These are phyloP conservation scores for Polysphondylium violaceum DNA, from an alignment of 78 protist species.

Conservation along the genomic window DNA sequence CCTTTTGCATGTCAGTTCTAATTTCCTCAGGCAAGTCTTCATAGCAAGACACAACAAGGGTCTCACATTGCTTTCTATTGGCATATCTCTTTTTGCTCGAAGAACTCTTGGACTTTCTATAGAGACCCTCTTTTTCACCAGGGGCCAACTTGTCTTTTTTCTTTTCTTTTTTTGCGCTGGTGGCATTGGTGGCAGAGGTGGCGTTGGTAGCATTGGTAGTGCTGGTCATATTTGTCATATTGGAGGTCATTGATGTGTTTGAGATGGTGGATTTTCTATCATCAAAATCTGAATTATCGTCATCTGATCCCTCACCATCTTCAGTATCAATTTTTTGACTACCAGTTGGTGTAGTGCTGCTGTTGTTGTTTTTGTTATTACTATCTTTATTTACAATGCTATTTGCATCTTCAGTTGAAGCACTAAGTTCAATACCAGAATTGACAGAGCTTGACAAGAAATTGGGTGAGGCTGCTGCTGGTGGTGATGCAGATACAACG, in stretches of 20 bases:
- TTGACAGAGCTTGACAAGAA: not conserved
- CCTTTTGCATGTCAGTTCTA: constrained; percentile 22
- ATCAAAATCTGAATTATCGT: no score
- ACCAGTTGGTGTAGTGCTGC: not conserved
- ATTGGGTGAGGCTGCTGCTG: not conserved
- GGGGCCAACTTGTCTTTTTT: not conserved
- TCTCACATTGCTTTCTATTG: constrained; percentile 52
- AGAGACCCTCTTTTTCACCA: constrained; percentile 20
- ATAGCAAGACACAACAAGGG: not conserved
- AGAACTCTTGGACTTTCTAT: constrained; percentile 9
- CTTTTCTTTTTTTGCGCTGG: constrained; percentile 28
- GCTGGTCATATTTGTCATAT: not conserved
- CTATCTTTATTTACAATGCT: not conserved
- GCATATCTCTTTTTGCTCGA: constrained; percentile 54
- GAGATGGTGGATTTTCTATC: not conserved
- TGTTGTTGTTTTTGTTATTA: not conserved
- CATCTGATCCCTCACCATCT: no score
- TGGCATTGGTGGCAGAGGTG: not conserved
- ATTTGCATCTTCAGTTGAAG: not conserved
- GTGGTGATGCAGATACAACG: no score
- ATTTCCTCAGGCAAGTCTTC: constrained; percentile 47
- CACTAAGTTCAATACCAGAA: no score
- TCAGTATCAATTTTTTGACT: no score
- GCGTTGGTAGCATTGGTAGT: not conserved
- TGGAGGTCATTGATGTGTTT: constrained; percentile 10